These are phyloP conservation scores for Herpetomonas tarakana DNA, from an alignment of 208 protist species.

Conservation along the genomic window DNA sequence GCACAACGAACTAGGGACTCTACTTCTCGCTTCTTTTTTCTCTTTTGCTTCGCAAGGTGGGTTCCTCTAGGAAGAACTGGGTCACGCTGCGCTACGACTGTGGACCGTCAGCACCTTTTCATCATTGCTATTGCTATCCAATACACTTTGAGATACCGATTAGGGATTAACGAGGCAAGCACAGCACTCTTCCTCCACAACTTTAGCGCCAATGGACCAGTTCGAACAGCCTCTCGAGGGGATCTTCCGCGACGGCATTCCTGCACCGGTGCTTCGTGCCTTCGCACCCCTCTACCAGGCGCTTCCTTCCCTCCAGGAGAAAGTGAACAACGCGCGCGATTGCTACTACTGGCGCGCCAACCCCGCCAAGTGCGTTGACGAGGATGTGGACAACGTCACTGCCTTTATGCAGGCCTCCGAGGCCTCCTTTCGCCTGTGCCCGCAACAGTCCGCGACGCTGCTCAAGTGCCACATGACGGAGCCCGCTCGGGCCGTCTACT, in stretches of 20 bases:
- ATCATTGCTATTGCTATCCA: too few species aligned
- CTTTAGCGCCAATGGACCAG: slow-evolving; percentile 55
- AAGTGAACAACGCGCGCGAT: slow-evolving; percentile 55
- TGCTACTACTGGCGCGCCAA: slow-evolving; percentile 92
- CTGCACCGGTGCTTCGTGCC: slow-evolving; percentile 82
- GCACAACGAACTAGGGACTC: too few species aligned
- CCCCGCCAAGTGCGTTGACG: slow-evolving; percentile 80
- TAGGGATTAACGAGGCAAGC: too few species aligned
- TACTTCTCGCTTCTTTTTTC: too few species aligned
- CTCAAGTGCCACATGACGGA: slow-evolving; percentile 93
- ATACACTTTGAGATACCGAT: too few species aligned
- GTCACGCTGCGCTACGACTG: too few species aligned
- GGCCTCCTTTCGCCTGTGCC: slow-evolving; percentile 85
- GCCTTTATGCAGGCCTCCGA: slow-evolving; percentile 88
- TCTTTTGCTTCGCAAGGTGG: too few species aligned
- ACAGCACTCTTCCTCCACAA: too few species aligned
- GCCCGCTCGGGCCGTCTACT: slow-evolving; percentile 83
- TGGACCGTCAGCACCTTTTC: too few species aligned
- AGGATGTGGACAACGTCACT: slow-evolving; percentile 76
- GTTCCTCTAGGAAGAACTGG: too few species aligned
- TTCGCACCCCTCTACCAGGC: slow-evolving; percentile 88
- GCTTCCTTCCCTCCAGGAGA: slow-evolving; percentile 72
- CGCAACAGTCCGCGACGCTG: slow-evolving; percentile 86
- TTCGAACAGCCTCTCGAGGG: slow-evolving; percentile 85
- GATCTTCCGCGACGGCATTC: slow-evolving; percentile 91